Conservation (phyloP, 257 asterid genomes). For the Salvia splendens region DNA sequence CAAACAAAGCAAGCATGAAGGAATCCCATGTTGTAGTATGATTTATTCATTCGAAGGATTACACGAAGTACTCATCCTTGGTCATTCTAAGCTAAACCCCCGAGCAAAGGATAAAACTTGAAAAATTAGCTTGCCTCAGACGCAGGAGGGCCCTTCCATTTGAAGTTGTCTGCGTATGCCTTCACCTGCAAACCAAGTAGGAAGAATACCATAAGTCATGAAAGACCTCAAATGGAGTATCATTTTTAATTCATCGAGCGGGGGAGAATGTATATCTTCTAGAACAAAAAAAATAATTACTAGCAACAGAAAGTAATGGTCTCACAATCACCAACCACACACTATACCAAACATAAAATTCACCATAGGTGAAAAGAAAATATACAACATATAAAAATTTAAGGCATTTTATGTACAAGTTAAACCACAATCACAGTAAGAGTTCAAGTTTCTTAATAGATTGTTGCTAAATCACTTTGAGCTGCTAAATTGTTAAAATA, state of each 20-base stretch:
- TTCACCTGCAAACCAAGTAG: constrained; percentile 53
- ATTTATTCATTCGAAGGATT: constrained; percentile 33
- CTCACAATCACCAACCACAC: not conserved
- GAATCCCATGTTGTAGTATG: constrained; percentile 5
- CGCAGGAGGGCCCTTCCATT: constrained; percentile 91
- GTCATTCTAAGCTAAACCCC: constrained; percentile 16
- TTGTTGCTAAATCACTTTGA: constrained; percentile 5
- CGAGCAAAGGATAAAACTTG: constrained; percentile 7
- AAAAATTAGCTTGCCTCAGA: constrained; percentile 40
- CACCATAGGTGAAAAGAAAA: constrained; percentile 6
- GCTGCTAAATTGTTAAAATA: constrained; percentile 2
- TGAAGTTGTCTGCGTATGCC: constrained; percentile 93
- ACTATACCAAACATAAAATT: not conserved
- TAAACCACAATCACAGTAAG: not conserved
- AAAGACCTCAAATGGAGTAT: constrained; percentile 7
- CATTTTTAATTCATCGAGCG: not conserved
- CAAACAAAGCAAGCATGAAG: not conserved
- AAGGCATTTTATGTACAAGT: not conserved
- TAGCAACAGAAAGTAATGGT: not conserved
- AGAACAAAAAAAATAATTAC: not conserved
- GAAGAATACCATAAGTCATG: not conserved
- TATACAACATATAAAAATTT: not conserved
- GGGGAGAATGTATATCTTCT: not conserved
- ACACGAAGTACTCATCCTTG: constrained; percentile 10
- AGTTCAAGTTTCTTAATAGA: not conserved